Evolutionary conservation across 805 yeast genomes (phyloP).

Genomic region (Wickerhamomyces ciferrii): DNA sequence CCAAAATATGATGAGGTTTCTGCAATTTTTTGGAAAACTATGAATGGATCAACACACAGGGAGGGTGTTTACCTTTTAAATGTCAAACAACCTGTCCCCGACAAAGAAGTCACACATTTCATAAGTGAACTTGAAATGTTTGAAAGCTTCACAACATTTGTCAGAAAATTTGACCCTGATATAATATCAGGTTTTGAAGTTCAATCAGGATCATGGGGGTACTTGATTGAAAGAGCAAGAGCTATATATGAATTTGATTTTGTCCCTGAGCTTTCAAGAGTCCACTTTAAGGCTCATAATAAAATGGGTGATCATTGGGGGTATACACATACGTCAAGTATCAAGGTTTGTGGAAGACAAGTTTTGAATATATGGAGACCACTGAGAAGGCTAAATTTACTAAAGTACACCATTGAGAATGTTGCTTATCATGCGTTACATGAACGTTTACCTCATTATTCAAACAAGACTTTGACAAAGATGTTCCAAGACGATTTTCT

Average conservation of each 20-base stretch:
- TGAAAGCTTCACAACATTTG: constrained; percentile 45
- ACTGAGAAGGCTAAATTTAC: constrained; percentile 58
- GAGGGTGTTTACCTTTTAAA: constrained; percentile 32
- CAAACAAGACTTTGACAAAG: constrained; percentile 39
- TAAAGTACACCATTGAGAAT: constrained; percentile 72
- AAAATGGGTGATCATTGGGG: constrained; percentile 76
- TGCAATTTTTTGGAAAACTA: constrained; percentile 61
- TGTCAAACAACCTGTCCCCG: constrained; percentile 6
- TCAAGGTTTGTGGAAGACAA: constrained; percentile 75
- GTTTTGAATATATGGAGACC: constrained; percentile 82
- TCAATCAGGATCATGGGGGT: constrained; percentile 86
- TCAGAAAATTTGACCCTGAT: constrained; percentile 77
- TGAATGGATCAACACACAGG: constrained; percentile 32
- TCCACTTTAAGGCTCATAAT: constrained; percentile 39
- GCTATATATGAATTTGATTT: constrained; percentile 44
- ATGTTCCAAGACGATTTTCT: constrained; percentile 34
- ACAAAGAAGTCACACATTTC: constrained; percentile 24
- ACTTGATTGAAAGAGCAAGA: constrained; percentile 60
- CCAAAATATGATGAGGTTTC: constrained; percentile 55
- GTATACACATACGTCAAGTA: constrained; percentile 66
- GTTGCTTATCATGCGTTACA: constrained; percentile 66
- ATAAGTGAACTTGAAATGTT: constrained; percentile 56
- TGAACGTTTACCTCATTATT: constrained; percentile 59
- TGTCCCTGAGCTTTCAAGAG: constrained; percentile 57
- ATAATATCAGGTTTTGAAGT: constrained; percentile 82